These are phyloP conservation scores for Haematococcus sp. DNA, from an alignment of 139 green algal genomes.

Conservation along the genomic window DNA sequence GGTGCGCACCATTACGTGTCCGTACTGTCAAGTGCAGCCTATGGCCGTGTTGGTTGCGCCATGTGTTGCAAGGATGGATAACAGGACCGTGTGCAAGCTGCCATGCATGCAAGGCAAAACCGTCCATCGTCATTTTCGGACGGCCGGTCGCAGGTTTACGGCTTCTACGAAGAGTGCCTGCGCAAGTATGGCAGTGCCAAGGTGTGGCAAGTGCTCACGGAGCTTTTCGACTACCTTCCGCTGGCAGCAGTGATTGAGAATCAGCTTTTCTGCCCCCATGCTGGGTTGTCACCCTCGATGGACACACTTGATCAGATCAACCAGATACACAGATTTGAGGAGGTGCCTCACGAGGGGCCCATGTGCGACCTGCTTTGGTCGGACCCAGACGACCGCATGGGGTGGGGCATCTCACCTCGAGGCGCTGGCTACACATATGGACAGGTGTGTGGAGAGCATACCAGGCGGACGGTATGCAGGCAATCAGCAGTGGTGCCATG, in stretches of 20 bases:
- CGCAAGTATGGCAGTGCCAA: constrained; percentile 99
- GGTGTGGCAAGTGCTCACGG: constrained; percentile 97
- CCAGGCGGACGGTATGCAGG: too few species aligned
- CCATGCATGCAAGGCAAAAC: neutral
- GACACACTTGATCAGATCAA: constrained; percentile 91
- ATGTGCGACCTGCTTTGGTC: constrained; percentile 97
- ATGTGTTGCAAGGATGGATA: neutral
- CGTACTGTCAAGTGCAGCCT: too few species aligned
- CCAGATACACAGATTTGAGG: constrained; percentile 35
- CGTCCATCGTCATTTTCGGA: neutral
- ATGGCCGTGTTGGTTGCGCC: neutral
- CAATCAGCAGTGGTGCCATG: too few species aligned
- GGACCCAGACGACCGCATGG: constrained; percentile 96
- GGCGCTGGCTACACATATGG: constrained; percentile 88
- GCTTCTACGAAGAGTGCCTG: constrained; percentile 99
- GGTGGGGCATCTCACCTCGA: constrained; percentile 87
- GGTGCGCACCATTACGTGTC: constrained; percentile 44
- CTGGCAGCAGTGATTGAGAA: constrained; percentile 88
- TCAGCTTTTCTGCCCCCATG: constrained; percentile 86
- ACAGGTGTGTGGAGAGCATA: constrained; percentile 53
- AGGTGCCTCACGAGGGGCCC: constrained; percentile 92
- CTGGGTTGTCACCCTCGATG: constrained; percentile 94
- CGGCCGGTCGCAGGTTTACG: constrained; percentile 78
- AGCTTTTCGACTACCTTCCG: constrained; percentile 98
- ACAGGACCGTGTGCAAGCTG: too few species aligned